Base-by-base conservation (phyloP, 139 green algal genomes). In the Monoraphidium neglectum region DNA sequence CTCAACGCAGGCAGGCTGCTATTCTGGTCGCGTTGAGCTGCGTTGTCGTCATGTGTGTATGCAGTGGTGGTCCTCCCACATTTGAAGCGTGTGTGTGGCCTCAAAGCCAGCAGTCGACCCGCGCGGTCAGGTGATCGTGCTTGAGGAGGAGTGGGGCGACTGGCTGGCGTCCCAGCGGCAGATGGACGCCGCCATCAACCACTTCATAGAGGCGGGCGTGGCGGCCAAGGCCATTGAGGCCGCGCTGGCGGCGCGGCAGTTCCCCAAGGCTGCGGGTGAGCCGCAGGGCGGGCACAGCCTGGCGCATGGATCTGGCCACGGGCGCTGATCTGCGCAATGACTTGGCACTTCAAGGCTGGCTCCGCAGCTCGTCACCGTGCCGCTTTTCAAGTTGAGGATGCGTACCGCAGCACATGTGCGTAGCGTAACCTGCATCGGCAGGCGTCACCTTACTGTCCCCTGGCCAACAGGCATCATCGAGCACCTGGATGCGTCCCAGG, bases 131-230 rank as follows among this genome's bases (percentile, higher is more conserved):
- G 86, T 93, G n/a, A 84, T 92, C 16, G 53, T 69, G 32, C 83
- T 97, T 18, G 92, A 97, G 85, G 88, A 93, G 61, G 83, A 94
- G 82, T 97, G 91, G 91, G 92, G 91, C 60, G 92, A 97, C 77
- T 93, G 85, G 84, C 86, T 96, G 57, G 78, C 92, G 57, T 78
- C 69, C 38, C 78, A 86, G 68, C 90, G 90, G 79, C 89, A 94
- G 74, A 85, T 89, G 78, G 92, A 97, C 62, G 87, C 87, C 5
- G 92, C 92, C 40, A 89, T 95, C 75, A 91, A 92, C 69, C 92
- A 96, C 83, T 96, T 93, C 84, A 94, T 97, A 43, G 90, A 96
- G 82, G 90, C 89, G 2, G 91, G 91, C 21, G 65, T 79, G 40
- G 85, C 81, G 21, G 56, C 89, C 64, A 93, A 93, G 72, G 92